Base-by-base conservation (phyloP, 192 early-diverging fungal genomes). In the Oehlia diaphana region DNA sequence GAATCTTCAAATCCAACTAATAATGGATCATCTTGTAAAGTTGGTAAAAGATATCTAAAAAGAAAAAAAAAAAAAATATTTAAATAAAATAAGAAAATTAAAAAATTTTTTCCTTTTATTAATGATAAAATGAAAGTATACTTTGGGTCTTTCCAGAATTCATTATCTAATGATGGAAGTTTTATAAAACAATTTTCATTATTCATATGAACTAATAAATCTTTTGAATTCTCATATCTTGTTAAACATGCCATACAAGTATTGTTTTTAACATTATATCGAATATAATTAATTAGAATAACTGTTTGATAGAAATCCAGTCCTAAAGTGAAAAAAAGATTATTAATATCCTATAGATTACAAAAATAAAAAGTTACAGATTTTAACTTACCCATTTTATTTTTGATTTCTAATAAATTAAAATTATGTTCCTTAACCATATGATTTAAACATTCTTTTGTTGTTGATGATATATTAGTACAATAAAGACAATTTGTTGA, bases 271-370 rank as follows among this genome's bases (percentile, higher is more conserved):
- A 94, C 88, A 78, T 89, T 88, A 10, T 86, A 86, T 39, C 97
- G 92, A 76, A 97, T 91, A 72, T 90, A 94, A 83, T 98, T 98
- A 87, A 98, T 93, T 74, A 97, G 84, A 7, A 86, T 81, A 53
- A 98, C 92, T 6, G 92, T 93, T 75, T 87, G 86, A 88, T 98
- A 96, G 76, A 98, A 95, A 81, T 95, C 92, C 42, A 96, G 87
- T 19, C 74, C 89, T 80, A 80, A 68, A 64, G 4, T 35, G 66
- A 16, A 47, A 31, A 39, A 31, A 31, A 31, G 26, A 14, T 28
- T 12, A 65, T 65, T 9, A 63, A 75, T 35, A 35, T 58, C 31
- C 21, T 31, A 31, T 31, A 31, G 31, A 31, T 31, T 39, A 19
- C 19, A 44, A 70, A 61, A 31, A 58, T 26, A 23, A 58, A 33